Conservation (phyloP, 805 yeast genomes). For the Ogataea pilisensis region DNA sequence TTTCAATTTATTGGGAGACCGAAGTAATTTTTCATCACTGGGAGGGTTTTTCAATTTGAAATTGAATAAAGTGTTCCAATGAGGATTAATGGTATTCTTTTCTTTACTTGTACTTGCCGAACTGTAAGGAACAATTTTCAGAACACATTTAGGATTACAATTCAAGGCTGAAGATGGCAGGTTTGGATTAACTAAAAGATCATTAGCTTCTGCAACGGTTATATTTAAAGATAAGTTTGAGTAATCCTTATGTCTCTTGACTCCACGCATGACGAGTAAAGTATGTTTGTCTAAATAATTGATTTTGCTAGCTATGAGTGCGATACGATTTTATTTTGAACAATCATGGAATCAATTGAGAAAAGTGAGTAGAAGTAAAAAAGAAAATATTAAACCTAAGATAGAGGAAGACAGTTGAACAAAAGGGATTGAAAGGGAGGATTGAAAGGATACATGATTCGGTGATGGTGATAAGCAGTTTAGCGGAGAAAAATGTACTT, state of each 20-base stretch:
- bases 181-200: constrained; percentile 9
- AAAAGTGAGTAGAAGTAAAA: no score
- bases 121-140: constrained; percentile 14
- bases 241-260: not conserved
- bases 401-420: no score
- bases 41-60: constrained; percentile 17
- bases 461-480: no score
- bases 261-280: not conserved
- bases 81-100: constrained; percentile 13
- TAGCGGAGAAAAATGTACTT: no score
- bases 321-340: no score
- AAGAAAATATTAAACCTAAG: no score
- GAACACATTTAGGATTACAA: constrained; percentile 20
- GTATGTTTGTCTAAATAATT: no score
- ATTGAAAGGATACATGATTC: no score
- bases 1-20: constrained; percentile 1
- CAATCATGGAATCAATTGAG: no score
- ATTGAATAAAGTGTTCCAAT: constrained; percentile 17
- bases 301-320: no score
- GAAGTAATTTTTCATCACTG: constrained; percentile 1
- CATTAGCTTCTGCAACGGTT: constrained; percentile 16
- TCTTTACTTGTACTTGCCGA: constrained; percentile 14
- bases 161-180: constrained; percentile 3
- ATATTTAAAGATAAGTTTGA: constrained; percentile 13
- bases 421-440: no score